Base-by-base conservation (phyloP, 2,329 filamentous ascomycete genomes). In the Pestalotiopsis sp. region DNA sequence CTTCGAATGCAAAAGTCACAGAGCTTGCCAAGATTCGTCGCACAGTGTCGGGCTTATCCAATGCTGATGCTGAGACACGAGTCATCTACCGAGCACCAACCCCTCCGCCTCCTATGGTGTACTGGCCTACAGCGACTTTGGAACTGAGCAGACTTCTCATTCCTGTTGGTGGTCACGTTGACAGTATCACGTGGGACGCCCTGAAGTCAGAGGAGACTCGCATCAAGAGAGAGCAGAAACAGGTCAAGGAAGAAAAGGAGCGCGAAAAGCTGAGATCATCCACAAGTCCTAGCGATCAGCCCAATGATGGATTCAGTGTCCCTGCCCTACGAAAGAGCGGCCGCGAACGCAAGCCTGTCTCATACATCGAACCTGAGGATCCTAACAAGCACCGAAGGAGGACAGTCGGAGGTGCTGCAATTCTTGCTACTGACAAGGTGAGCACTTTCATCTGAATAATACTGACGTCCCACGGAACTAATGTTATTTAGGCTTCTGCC, bases 101-200 rank as follows among this genome's bases (percentile, higher is more conserved):
- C 3, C 91, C 92, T 0, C 93, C 93, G 9, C 88, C 92, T 1
- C 94, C 95, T 2, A 92, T 95, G 59, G 91, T 98, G 0, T 87
- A 93, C 58, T 98, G 95, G 96, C 88, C 91, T 0, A 87, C 92
- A 36, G 94, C 95, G n/a, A 88, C 93, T 0, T 88, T 93, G 74
- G 94, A 97, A 77, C 82, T 98, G 13, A 93, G 90, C 75, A 94
- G 93, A 77, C 79, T 97, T 4, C 86, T 98, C 25, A 92, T 98
- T 68, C 96, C 95, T 0, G 85, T 84, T 0, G 86, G 92, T 72
- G 88, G 94, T 3, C 89, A 94, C 73, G 94, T 92, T 0, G 86
- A 86, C 66, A 97, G 94, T 80, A 93, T 88, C 79, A 91, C 85
- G 39, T 87, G 91, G 9, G 93, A 97, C 73, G 94, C 98, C 60